Evolutionary conservation across 202 grass and related monocot genomes (phyloP), one percentile per base, ranked within the genome.

Genomic region (Setaria viridis): DNA sequence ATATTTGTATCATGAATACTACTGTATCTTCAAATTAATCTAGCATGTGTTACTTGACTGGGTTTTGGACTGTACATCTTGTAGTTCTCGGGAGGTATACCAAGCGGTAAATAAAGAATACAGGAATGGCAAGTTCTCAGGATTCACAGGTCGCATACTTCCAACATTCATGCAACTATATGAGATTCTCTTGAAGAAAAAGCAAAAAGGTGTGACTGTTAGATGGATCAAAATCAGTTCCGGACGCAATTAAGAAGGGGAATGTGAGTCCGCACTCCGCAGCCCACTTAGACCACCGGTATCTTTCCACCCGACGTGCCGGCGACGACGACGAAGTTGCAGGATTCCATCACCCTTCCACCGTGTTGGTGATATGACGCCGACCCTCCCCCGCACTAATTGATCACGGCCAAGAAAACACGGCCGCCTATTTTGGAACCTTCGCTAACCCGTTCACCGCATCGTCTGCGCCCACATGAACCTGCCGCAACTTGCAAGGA

Each of bases 401-500:
- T 76, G 76, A 49, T 80, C 69, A 33, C 62, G 39, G 70, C 53
- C 67, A 67, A 70, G 54, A 66, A 77, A 86, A 83, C 83, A 48
- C 72, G 72, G 78, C 20, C 65, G 42, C 34, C 88, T 5, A 72
- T 13, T 43, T 82, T 77, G 83, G 88, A 82, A 72, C 82, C 78
- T 77, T 89, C 77, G 62, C 10, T 6, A 70, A 62, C 68, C 17
- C 53, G 3, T 16, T 72, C 69, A 9, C 53, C 62, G 2, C 57
- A 75, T 67, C 87, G 35, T 39, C 73, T 78, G 62, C 57, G 72
- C 88, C 72, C 78, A 57, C 35, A 82, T 78, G 57, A 65, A 39
- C 77, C 88, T 82, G 1, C 11, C 55, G 16, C 80, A 70, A 77
- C 86, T 83, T 83, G 66, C 65, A 64, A 39, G 41, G 29, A n/a